A percentile compares a stretch with the other conserved stretches of the same genome.
Conservation (phyloP, 768 basidiomycete species). For the Xerocomellus amylosporus region DNA sequence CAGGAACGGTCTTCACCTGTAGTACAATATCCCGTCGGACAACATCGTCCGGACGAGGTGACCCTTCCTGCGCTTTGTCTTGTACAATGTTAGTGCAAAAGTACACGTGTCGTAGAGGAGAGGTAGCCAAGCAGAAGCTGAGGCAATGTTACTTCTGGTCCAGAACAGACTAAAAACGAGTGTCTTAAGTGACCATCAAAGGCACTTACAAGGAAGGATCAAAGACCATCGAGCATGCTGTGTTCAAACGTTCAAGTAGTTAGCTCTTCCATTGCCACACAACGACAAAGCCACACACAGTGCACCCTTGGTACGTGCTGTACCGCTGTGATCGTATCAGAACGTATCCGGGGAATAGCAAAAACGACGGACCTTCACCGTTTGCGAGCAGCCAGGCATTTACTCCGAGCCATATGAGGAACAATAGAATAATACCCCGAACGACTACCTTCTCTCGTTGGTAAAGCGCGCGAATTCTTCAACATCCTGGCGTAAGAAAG, state of each 20-base stretch:
- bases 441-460: slow-evolving; percentile 3
- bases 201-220: slow-evolving; percentile 20
- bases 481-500: not conserved
- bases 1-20: slow-evolving; percentile 22
- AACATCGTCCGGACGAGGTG: slow-evolving; percentile 26
- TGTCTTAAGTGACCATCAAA: not conserved
- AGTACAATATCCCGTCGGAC: slow-evolving; percentile 36
- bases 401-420: slow-evolving; percentile 43
- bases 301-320: not conserved
- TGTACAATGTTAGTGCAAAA: slow-evolving; percentile 33
- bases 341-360: not conserved
- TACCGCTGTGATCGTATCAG: slow-evolving; percentile 14
- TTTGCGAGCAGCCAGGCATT: slow-evolving; percentile 54
- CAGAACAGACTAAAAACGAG: not conserved
- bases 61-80: slow-evolving; percentile 24
- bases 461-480: slow-evolving; percentile 22
- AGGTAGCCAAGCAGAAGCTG: slow-evolving; percentile 42
- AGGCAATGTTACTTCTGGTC: slow-evolving; percentile 24
- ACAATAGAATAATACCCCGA: slow-evolving; percentile 24
- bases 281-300: slow-evolving; percentile 9
- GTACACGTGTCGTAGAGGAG: slow-evolving; percentile 39
- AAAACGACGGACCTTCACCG: slow-evolving; percentile 44
- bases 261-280: slow-evolving; percentile 33
- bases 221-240: slow-evolving; percentile 45
- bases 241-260: no score